These are phyloP conservation scores for Yamadazyma sp. DNA, from an alignment of 1,139 yeast species.

Conservation along the genomic window DNA sequence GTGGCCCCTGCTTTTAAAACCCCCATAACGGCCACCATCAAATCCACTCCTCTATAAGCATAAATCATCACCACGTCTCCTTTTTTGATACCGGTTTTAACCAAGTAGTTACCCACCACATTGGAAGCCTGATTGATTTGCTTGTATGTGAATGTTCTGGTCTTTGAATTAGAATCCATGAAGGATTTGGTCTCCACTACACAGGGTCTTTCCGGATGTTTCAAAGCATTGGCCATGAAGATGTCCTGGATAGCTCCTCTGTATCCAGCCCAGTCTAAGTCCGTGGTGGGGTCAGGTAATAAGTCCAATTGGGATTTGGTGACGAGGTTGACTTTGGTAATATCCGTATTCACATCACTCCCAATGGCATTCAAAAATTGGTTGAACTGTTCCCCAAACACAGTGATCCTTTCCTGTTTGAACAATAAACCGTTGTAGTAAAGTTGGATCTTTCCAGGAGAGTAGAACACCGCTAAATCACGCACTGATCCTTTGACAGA, in stretches of 20 bases:
- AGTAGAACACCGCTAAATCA: constrained; percentile 59
- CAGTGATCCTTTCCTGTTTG: constrained; percentile 64
- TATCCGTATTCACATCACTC: constrained; percentile 34
- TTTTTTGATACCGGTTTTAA: constrained; percentile 73
- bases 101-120: constrained; percentile 84
- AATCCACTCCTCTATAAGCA: constrained; percentile 95
- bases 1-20: constrained; percentile 98
- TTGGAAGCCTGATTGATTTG: constrained; percentile 95
- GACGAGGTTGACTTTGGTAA: constrained; percentile 66
- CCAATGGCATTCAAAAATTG: constrained; percentile 44
- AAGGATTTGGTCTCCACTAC: constrained; percentile 88
- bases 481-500: constrained; percentile 55
- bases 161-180: constrained; percentile 51
- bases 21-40: constrained; percentile 96
- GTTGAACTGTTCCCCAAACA: constrained; percentile 70
- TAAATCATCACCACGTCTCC: constrained; percentile 98
- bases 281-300: constrained; percentile 85
- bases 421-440: constrained; percentile 78
- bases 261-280: constrained; percentile 87
- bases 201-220: constrained; percentile 82
- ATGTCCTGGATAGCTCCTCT: constrained; percentile 97
- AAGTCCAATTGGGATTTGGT: constrained; percentile 57
- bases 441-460: constrained; percentile 33
- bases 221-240: constrained; percentile 78
- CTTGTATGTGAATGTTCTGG: constrained; percentile 75